Conservation (phyloP, 2,329 filamentous ascomycete genomes). For the Aspergillus melleus region DNA sequence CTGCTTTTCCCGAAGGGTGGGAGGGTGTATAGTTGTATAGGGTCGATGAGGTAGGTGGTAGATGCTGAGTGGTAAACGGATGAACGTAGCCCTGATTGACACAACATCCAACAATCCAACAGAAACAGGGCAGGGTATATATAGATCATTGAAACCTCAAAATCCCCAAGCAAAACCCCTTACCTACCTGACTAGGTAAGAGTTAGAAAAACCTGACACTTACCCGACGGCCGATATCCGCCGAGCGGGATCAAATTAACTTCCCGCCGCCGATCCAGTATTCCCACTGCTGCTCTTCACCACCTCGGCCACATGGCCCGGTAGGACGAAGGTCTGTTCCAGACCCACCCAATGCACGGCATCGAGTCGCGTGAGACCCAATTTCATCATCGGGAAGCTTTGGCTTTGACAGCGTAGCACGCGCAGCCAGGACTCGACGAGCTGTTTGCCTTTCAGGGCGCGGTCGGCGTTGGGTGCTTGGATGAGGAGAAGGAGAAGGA, state of each 20-base stretch:
- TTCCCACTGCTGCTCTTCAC: neutral
- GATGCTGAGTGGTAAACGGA: no score
- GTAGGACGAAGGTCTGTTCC: slow-evolving; percentile 25
- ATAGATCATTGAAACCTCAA: neutral
- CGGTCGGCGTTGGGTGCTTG: slow-evolving; percentile 14
- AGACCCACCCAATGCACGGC: slow-evolving; percentile 31
- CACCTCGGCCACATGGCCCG: slow-evolving; percentile 26
- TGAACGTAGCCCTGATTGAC: no score
- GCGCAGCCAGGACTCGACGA: slow-evolving; percentile 32
- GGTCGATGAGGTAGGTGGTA: neutral
- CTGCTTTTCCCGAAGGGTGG: neutral
- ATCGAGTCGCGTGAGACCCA: slow-evolving; percentile 32
- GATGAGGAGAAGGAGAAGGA: slow-evolving; percentile 30
- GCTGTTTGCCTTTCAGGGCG: slow-evolving; percentile 25
- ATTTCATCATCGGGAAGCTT: slow-evolving; percentile 31
- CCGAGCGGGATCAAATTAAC: neutral
- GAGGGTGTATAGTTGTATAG: neutral
- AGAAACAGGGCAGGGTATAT: neutral
- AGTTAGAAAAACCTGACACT: neutral
- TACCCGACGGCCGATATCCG: neutral
- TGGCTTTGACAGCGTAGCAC: slow-evolving; percentile 29
- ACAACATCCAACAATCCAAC: no score
- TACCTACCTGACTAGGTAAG: neutral
- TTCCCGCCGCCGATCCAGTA: neutral
- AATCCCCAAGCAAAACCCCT: no score